Conservation (phyloP, 1,284 basidiomycete genomes). For the Pseudozyma sp. region DNA sequence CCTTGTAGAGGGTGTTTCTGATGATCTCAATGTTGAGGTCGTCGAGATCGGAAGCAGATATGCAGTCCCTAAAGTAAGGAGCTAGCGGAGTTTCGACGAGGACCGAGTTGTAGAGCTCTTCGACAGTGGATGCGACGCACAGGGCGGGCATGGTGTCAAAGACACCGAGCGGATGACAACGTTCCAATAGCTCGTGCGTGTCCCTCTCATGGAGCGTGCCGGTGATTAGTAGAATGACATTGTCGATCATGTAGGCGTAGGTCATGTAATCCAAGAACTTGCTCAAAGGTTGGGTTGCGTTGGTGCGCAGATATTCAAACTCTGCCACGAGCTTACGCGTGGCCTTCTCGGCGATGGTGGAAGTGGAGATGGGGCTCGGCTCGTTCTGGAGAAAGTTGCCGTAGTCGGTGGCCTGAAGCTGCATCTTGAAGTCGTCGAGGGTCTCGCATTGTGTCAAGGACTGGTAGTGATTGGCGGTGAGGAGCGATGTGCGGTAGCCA, state of each 20-base stretch:
- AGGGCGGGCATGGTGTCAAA: slow-evolving; percentile 99
- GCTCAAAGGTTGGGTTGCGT: slow-evolving; percentile 88
- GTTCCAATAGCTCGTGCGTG: slow-evolving; percentile 93
- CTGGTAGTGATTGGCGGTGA: slow-evolving; percentile 88
- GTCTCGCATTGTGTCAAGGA: slow-evolving; percentile 98
- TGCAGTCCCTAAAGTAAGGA: slow-evolving; percentile 95
- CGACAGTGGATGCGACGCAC: slow-evolving; percentile 99
- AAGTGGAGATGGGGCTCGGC: slow-evolving; percentile 91
- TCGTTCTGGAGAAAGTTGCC: slow-evolving; percentile 98
- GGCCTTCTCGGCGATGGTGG: slow-evolving; percentile 94
- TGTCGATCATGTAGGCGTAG: slow-evolving; percentile 99
- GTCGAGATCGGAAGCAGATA: slow-evolving; percentile 94
- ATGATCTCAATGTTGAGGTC: slow-evolving; percentile 99
- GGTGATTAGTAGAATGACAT: slow-evolving; percentile 95
- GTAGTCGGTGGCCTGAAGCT: slow-evolving; percentile 93
- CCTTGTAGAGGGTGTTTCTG: slow-evolving; percentile 99
- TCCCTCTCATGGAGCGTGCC: slow-evolving; percentile 97
- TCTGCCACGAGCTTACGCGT: slow-evolving; percentile 95
- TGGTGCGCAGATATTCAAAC: slow-evolving; percentile 92
- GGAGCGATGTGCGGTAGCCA: slow-evolving; percentile 92
- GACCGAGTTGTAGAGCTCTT: slow-evolving; percentile 96
- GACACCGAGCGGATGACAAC: slow-evolving; percentile 95
- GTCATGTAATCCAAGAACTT: slow-evolving; percentile 99
- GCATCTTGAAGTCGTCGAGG: slow-evolving; percentile 80
- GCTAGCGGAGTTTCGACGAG: slow-evolving; percentile 97